Percentiles rank a stretch among this genome's conserved stretches.
phyloP scores from a whole-genome alignment of 129 eudicot species.

The Helianthus tuberosus region DNA sequence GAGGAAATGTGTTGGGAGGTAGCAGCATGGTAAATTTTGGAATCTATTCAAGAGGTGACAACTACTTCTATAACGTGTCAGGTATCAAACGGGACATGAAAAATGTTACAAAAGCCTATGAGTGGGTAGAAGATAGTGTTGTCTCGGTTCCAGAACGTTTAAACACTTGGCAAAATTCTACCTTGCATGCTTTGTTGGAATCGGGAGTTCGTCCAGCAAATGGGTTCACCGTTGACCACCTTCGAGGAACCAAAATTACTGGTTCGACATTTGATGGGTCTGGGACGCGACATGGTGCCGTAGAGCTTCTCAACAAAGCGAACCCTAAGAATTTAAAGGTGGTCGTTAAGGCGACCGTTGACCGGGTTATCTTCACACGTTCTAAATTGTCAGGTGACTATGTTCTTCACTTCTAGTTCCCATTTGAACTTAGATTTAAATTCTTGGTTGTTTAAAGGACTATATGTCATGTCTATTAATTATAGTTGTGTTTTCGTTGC shows the following conservation, averaged over 20 bases:
- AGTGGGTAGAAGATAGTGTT: slow-evolving; percentile 46
- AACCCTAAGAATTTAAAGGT: slow-evolving; percentile 33
- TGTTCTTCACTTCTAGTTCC: too few relatives aligned
- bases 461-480: too few relatives aligned
- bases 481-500: too few relatives aligned
- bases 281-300: slow-evolving; percentile 48
- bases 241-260: slow-evolving; percentile 38
- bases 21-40: too few relatives aligned
- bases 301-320: slow-evolving; percentile 47
- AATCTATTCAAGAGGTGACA: slow-evolving; percentile 26
- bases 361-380: slow-evolving; percentile 31
- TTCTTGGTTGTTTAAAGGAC: too few relatives aligned
- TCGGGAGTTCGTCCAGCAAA: slow-evolving; percentile 31
- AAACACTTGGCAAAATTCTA: slow-evolving; percentile 28
- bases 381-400: slow-evolving; percentile 11
- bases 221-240: slow-evolving; percentile 41
- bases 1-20: too few relatives aligned
- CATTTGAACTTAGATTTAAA: too few relatives aligned
- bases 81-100: slow-evolving; percentile 28
- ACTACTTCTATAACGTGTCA: slow-evolving; percentile 17
- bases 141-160: slow-evolving; percentile 14
- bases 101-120: slow-evolving; percentile 21
- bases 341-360: slow-evolving; percentile 41
- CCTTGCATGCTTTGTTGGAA: slow-evolving; percentile 27
- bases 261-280: slow-evolving; percentile 43